A percentile compares a stretch with the other conserved stretches of the same genome.
These are phyloP conservation scores for Acidomyces sp. DNA, from an alignment of 495 filamentous ascomycete species.

Conservation along the genomic window DNA sequence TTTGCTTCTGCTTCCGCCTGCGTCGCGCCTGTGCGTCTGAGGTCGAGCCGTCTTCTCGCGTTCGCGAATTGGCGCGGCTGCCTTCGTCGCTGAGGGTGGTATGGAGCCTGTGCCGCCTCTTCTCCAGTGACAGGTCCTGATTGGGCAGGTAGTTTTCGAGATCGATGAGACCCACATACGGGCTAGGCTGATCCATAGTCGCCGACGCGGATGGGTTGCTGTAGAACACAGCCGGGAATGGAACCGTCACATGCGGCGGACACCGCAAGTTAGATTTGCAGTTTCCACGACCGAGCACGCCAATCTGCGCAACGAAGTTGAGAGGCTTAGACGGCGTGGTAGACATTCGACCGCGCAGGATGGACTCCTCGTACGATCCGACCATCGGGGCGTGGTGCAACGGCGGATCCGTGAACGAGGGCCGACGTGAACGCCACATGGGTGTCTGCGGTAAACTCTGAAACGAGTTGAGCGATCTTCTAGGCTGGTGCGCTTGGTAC, in stretches of 20 bases:
- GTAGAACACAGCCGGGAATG: slow-evolving; percentile 95
- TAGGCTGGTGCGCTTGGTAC: slow-evolving; percentile 58
- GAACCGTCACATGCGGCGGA: slow-evolving; percentile 79
- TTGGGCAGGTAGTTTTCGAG: slow-evolving; percentile 60
- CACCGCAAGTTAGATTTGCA: slow-evolving; percentile 79
- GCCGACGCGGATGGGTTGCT: slow-evolving; percentile 56
- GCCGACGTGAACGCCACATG: slow-evolving; percentile 46
- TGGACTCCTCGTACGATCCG: slow-evolving; percentile 94
- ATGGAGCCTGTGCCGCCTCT: slow-evolving; percentile 33
- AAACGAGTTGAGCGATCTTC: slow-evolving; percentile 53
- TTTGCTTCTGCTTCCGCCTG: slow-evolving; percentile 41
- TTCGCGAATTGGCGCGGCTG: slow-evolving; percentile 12
- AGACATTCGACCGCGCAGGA: slow-evolving; percentile 89
- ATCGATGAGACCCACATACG: slow-evolving; percentile 90
- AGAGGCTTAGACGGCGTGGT: slow-evolving; percentile 88
- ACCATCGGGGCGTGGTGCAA: slow-evolving; percentile 88
- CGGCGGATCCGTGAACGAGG: slow-evolving; percentile 68
- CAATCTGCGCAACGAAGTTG: slow-evolving; percentile 90
- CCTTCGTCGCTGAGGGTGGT: slow-evolving; percentile 13
- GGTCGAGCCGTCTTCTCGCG: slow-evolving; percentile 3
- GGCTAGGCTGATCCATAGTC: slow-evolving; percentile 63
- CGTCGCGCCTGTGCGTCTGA: slow-evolving; percentile 15
- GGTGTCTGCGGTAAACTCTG: slow-evolving; percentile 49
- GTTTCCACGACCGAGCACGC: slow-evolving; percentile 78
- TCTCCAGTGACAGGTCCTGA: slow-evolving; percentile 32